Base-by-base conservation (phyloP, 495 filamentous ascomycete genomes). In the Penicillium canescens region DNA sequence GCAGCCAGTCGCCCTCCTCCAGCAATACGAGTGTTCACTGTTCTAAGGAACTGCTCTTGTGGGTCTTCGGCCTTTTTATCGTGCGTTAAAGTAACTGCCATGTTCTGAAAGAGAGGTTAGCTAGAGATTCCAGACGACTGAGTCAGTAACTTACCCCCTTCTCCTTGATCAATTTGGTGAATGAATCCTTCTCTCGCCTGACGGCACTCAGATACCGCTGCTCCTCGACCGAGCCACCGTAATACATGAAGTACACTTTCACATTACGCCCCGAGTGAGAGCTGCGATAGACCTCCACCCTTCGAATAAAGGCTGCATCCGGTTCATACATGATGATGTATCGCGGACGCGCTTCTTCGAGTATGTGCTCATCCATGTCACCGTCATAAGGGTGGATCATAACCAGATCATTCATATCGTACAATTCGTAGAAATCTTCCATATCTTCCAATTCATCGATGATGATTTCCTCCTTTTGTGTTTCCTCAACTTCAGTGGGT, bases 321-420 rank as follows among this genome's bases (percentile, higher is more conserved):
- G 95, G 92, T 65, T 97, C 93, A 69, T 97, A 98, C 94, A 98
- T 98, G 64, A 98, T 89, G 41, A 98, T 91, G 70, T 96, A 98
- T 36, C 89, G 85, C 1, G 94, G 94, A 49, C 88, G 91, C 51
- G 92, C 77, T 72, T 98, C 94, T 66, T 98, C 95, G 2, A 98
- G 80, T 18, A 98, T 78, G 68, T 96, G 90, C 61, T 98, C 95
- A 72, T 98, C 95, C 79, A 92, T 89, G 65, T 98, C 94, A 9
- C 92, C 94, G 63, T 90, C 88, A 68, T 96, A 98, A 3, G 94
- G 89, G 69, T 98, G 94, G 38, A 97, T 78, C 42, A 96, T 83
- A 18, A 96, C 80, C 21, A 98, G 75, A 58, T 96, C 86, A 39
- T 90, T 82, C 86, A 93, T 94, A 41, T 97, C 91, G 65, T 92